Evolutionary conservation across 345 rosid genomes (phyloP).

Genomic region (Erysimum cheiranthoides): DNA sequence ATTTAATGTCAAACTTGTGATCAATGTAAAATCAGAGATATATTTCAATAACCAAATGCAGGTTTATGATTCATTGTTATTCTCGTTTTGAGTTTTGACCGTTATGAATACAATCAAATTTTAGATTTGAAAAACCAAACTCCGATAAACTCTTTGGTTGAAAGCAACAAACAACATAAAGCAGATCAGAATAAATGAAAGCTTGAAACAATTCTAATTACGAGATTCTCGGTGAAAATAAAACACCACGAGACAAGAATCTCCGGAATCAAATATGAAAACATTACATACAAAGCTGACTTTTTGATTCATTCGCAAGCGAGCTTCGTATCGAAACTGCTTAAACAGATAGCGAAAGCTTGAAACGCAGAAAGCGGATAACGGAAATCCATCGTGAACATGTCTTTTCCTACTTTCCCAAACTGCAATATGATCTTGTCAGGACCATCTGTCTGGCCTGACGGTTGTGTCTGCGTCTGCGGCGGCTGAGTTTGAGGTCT

Average conservation of each 20-base stretch:
- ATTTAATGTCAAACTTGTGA: neutral
- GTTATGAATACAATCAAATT: neutral
- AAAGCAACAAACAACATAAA: conserved; percentile 27
- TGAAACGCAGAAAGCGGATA: conserved; percentile 95
- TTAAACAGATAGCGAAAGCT: conserved; percentile 91
- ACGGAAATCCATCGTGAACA: conserved; percentile 95
- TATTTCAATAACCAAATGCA: neutral
- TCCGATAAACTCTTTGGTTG: neutral
- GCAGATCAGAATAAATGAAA: conserved; percentile 4
- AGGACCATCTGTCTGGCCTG: conserved; percentile 52
- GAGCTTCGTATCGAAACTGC: conserved; percentile 96
- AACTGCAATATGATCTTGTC: conserved; percentile 93
- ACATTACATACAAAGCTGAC: conserved; percentile 43
- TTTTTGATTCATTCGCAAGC: conserved; percentile 76
- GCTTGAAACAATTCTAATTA: conserved; percentile 28
- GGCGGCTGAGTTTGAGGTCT: conserved; percentile 56
- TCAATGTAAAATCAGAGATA: conserved; percentile 3
- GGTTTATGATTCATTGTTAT: neutral
- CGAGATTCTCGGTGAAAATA: conserved; percentile 41
- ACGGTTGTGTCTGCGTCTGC: conserved; percentile 44
- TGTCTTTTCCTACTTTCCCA: conserved; percentile 93
- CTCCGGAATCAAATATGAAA: conserved; percentile 24
- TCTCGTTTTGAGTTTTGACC: neutral
- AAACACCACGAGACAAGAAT: conserved; percentile 40
- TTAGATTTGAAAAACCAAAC: neutral